These are phyloP conservation scores for Talaromyces sp. DNA, from an alignment of 2,329 filamentous ascomycete genomes.

Conservation along the genomic window DNA sequence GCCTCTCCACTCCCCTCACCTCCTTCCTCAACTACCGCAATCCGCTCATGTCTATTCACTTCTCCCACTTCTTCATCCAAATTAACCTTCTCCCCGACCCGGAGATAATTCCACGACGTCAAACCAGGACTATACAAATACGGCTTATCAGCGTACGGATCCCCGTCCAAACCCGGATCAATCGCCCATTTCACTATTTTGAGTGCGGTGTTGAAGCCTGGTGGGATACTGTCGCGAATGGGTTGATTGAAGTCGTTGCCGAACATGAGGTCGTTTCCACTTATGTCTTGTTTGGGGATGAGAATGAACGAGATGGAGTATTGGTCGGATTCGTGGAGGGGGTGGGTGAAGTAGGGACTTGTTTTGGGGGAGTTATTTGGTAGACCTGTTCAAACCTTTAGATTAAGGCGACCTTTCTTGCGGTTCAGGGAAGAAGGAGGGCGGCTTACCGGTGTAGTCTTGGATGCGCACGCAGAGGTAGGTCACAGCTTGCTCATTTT, in stretches of 20 bases:
- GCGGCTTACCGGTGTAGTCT: slow-evolving; percentile 48
- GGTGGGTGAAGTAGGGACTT: slow-evolving; percentile 72
- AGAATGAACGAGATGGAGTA: slow-evolving; percentile 83
- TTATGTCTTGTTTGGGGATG: slow-evolving; percentile 64
- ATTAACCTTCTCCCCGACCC: slow-evolving; percentile 55
- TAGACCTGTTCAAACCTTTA: slow-evolving; percentile 53
- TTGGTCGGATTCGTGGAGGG: slow-evolving; percentile 69
- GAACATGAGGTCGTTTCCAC: slow-evolving; percentile 74
- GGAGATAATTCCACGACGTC: slow-evolving; percentile 73
- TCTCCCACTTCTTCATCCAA: slow-evolving; percentile 16
- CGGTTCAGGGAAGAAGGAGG: neutral
- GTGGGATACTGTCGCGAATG: slow-evolving; percentile 79
- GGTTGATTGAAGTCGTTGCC: slow-evolving; percentile 95
- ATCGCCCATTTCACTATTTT: slow-evolving; percentile 85
- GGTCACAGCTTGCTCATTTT: slow-evolving; percentile 61
- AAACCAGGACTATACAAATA: slow-evolving; percentile 81
- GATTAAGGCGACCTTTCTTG: neutral
- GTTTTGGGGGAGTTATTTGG: slow-evolving; percentile 65
- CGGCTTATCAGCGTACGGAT: slow-evolving; percentile 81
- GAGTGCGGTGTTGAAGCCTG: slow-evolving; percentile 80
- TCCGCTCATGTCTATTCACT: slow-evolving; percentile 27
- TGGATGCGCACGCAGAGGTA: slow-evolving; percentile 73
- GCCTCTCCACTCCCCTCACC: slow-evolving; percentile 57
- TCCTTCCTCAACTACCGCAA: slow-evolving; percentile 63
- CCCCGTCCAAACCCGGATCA: slow-evolving; percentile 85